Conservation (phyloP, 2,329 filamentous ascomycete species). For the Berkeleyomyces rouxiae region DNA sequence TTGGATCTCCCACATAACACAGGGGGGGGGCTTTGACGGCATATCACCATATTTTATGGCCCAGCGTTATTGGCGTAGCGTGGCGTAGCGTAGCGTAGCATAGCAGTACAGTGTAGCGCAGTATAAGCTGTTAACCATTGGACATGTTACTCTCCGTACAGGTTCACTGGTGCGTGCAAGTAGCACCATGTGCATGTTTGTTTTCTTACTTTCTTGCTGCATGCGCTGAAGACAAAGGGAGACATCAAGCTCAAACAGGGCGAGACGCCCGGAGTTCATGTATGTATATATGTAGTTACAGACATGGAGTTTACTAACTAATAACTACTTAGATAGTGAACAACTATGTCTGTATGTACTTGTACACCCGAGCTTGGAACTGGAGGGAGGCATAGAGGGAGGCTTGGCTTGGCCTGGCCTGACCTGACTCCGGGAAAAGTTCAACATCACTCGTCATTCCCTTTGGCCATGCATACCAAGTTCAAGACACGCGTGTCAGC, state of each 20-base stretch:
- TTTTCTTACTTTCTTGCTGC: too few relatives aligned
- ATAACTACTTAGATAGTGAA: too few relatives aligned
- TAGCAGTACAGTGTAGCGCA: not conserved
- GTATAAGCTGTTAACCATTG: not conserved
- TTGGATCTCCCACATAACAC: not conserved
- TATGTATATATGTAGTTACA: too few relatives aligned
- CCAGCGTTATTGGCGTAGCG: not conserved
- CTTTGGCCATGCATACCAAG: not conserved
- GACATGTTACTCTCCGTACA: not conserved
- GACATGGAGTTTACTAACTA: too few relatives aligned
- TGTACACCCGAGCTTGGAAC: too few relatives aligned
- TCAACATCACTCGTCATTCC: not conserved
- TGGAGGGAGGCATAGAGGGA: too few relatives aligned
- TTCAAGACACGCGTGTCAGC: not conserved
- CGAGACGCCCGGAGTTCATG: too few relatives aligned
- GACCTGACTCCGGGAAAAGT: not conserved
- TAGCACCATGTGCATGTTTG: too few relatives aligned
- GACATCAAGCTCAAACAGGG: too few relatives aligned
- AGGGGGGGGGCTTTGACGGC: not conserved
- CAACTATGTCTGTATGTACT: too few relatives aligned
- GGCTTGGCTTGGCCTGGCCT: too few relatives aligned
- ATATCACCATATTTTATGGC: slow-evolving; percentile 1
- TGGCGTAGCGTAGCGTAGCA: not conserved
- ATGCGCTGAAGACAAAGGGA: too few relatives aligned
- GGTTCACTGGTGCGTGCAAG: not conserved